These are phyloP conservation scores for Triadica sebifera DNA, from an alignment of 345 rosid species.

Conservation along the genomic window DNA sequence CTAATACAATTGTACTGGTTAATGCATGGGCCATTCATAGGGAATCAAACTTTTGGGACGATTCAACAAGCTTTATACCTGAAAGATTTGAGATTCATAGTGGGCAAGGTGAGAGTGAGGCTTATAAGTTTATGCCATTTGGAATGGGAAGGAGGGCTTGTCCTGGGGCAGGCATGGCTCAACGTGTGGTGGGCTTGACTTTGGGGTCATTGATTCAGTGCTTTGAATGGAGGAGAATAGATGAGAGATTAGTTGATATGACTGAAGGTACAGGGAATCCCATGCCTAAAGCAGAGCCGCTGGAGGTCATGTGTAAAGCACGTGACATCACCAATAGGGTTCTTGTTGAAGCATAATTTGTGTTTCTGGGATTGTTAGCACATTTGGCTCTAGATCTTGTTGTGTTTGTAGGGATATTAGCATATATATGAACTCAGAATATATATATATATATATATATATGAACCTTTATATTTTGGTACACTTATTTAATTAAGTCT, in stretches of 20 bases:
- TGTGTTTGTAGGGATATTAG: too few species aligned
- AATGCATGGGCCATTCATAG: slow-evolving; percentile 60
- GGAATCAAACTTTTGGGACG: slow-evolving; percentile 45
- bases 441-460: too few species aligned
- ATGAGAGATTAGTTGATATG: slow-evolving; percentile 14
- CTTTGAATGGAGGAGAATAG: slow-evolving; percentile 17
- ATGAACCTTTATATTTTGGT: too few species aligned
- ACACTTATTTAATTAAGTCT: too few species aligned
- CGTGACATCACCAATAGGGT: too few species aligned
- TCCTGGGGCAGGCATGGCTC: slow-evolving; percentile 20
- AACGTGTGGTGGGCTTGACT: slow-evolving; percentile 15
- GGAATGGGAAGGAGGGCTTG: slow-evolving; percentile 22
- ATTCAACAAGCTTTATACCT: slow-evolving; percentile 42
- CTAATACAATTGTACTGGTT: slow-evolving; percentile 38
- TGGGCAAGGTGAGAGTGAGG: slow-evolving; percentile 12
- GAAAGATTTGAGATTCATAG: slow-evolving; percentile 38
- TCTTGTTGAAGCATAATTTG: too few species aligned
- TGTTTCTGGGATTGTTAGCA: too few species aligned
- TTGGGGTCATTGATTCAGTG: slow-evolving; percentile 25
- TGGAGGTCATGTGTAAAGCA: too few species aligned
- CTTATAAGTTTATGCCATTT: slow-evolving; percentile 8
- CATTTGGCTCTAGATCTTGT: too few species aligned
- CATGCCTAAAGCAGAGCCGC: too few species aligned
- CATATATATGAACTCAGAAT: too few species aligned
- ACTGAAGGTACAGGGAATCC: too few species aligned